Conservation (phyloP, 768 basidiomycete genomes). For the Suillus spraguei region DNA sequence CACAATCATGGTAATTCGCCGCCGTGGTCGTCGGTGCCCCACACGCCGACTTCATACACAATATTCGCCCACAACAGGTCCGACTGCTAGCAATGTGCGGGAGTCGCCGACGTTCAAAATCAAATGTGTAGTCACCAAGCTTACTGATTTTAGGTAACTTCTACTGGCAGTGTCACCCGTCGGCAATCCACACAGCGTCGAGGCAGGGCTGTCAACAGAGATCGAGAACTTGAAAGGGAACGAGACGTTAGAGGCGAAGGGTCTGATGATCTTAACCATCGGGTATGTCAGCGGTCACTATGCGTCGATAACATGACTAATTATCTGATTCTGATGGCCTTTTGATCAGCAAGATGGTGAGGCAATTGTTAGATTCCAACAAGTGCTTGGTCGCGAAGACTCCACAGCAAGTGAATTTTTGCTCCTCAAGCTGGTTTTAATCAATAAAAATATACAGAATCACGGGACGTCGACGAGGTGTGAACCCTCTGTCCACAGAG, state of each 20-base stretch:
- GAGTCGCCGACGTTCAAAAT: not conserved
- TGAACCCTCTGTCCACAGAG: not conserved
- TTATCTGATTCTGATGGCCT: not conserved
- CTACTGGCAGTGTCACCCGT: not conserved
- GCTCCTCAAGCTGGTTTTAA: not conserved
- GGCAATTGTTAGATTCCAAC: not conserved
- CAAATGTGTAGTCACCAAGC: not conserved
- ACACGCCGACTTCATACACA: not conserved
- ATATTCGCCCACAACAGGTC: not conserved
- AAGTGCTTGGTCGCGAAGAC: not conserved
- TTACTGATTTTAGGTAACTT: not conserved
- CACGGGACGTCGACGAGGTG: no score
- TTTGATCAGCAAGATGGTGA: not conserved
- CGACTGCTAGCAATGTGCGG: not conserved
- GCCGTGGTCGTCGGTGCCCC: not conserved
- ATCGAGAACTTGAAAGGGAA: not conserved
- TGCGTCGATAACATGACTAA: not conserved
- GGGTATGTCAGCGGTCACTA: not conserved
- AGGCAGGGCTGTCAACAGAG: not conserved
- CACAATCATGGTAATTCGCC: not conserved
- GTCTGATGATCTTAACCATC: not conserved
- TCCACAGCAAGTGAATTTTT: not conserved
- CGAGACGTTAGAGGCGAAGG: not conserved
- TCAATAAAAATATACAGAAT: not conserved
- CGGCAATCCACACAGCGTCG: not conserved